A percentile compares a stretch with the other conserved stretches of the same genome.
These are phyloP conservation scores for Juglanconis juglandina DNA, from an alignment of 2,329 filamentous ascomycete genomes.

Conservation along the genomic window DNA sequence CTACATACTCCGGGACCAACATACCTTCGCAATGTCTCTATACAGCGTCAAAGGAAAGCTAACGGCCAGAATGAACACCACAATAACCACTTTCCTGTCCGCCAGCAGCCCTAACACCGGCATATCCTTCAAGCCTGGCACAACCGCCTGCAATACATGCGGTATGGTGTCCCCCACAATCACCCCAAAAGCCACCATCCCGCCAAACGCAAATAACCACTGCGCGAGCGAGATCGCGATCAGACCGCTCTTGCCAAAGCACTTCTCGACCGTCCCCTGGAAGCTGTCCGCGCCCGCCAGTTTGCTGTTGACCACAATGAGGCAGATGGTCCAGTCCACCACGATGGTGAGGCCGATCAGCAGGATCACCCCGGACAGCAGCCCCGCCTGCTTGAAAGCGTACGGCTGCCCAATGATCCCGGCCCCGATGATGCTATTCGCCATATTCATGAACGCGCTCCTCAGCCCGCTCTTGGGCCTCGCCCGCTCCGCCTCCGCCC, in stretches of 20 bases:
- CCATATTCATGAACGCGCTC: constrained; percentile 99
- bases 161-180: constrained; percentile 97
- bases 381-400: constrained; percentile 87
- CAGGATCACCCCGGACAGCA: constrained; percentile 74
- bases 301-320: constrained; percentile 98
- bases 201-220: constrained; percentile 97
- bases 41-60: constrained; percentile 92
- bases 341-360: constrained; percentile 76
- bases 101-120: constrained; percentile 80
- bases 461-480: constrained; percentile 81
- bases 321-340: constrained; percentile 94
- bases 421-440: constrained; percentile 90
- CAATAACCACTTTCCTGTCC: constrained; percentile 77
- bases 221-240: constrained; percentile 87
- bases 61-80: constrained; percentile 79
- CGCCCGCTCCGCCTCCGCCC: constrained; percentile 51
- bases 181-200: constrained; percentile 97
- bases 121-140: constrained; percentile 68
- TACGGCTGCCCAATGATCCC: constrained; percentile 85
- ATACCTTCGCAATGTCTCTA: constrained; percentile 91
- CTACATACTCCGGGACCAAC: constrained; percentile 17
- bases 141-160: constrained; percentile 78
- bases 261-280: constrained; percentile 92
- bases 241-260: constrained; percentile 83
- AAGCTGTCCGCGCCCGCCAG: constrained; percentile 90